Evolutionary conservation across 306 rosid genomes (phyloP), one percentile per base, ranked within the genome.

Genomic region (Casuarina equisetifolia): DNA sequence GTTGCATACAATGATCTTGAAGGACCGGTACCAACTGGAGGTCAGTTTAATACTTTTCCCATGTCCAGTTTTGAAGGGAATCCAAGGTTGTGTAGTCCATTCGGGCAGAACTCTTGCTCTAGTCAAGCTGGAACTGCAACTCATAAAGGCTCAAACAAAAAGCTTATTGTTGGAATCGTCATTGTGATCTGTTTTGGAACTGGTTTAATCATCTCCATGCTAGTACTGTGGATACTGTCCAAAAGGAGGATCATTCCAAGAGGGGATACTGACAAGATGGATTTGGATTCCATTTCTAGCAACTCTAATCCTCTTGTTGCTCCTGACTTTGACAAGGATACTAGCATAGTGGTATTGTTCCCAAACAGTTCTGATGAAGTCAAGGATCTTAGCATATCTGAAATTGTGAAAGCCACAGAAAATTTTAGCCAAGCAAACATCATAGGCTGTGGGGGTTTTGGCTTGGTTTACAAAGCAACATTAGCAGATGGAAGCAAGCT

Each of bases 361-460:
- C 91, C 94, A 46, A 84, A 83, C 84, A 89, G 86, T 53, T 80
- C 80, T 42, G 84, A 76, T 73, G 93, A 81, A 73, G 81, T 85
- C 84, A 90, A 90, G 86, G 97, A 94, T 81, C 97, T 94, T 59
- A 83, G 84, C 73, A 86, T 94, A 78, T 77, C 81, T 69, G 98
- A 94, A 76, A 94, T 92, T 82, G 72, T 94, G 70, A 92, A 92
- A 74, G 94, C 97, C 77, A 94, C 98, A 9, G 94, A 90, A 69
- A 88, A 92, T 88, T 94, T 94, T 88, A 88, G 91, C 70, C 97
- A 94, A 69, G 94, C 97, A 45, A 92, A 94, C 87, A 94, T 94
- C 55, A 75, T 94, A 42, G 98, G 97, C 48, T 94, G 98, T 52
- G 98, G 98, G 9, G 98, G 98, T 62, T 94, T 92, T 79, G 98